phyloP scores from a whole-genome alignment of 345 rosid genomes.

The Lepidium africanum region DNA sequence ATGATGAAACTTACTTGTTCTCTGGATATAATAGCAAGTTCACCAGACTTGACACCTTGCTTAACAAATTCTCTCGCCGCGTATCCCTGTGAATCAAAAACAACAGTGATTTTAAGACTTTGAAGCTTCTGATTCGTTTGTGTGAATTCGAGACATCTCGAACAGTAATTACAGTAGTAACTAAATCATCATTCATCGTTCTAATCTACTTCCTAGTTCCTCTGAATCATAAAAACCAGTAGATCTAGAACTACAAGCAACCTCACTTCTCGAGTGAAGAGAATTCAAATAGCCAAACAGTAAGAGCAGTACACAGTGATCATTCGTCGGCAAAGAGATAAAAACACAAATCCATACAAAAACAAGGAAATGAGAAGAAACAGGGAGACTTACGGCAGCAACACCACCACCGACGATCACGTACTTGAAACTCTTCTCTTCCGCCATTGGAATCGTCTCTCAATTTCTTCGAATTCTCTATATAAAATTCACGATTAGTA shows the following conservation, averaged over 20 bases:
- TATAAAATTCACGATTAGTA: neutral
- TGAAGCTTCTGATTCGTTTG: neutral
- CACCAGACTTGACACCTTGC: constrained; percentile 74
- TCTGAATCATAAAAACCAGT: neutral
- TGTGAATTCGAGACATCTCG: no score
- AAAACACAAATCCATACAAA: neutral
- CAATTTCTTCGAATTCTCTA: neutral
- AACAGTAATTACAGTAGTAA: no score
- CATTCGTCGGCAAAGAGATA: neutral
- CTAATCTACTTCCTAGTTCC: neutral
- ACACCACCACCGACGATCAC: constrained; percentile 36
- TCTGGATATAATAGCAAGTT: constrained; percentile 75
- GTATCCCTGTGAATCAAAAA: constrained; percentile 37
- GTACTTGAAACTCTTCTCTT: constrained; percentile 32
- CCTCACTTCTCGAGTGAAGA: neutral
- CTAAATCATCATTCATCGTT: constrained; percentile 2
- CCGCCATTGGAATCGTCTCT: constrained; percentile 17
- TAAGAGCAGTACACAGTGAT: neutral
- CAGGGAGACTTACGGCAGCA: constrained; percentile 28
- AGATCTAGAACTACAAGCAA: constrained; percentile 1
- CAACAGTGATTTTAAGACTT: neutral
- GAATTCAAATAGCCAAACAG: neutral
- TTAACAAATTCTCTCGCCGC: constrained; percentile 81
- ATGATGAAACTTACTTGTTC: constrained; percentile 39
- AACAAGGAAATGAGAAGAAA: neutral